Percentiles rank a stretch among this genome's conserved stretches.
These are phyloP conservation scores for Salvia rosmarinus DNA, from an alignment of 257 asterid species.

Conservation along the genomic window DNA sequence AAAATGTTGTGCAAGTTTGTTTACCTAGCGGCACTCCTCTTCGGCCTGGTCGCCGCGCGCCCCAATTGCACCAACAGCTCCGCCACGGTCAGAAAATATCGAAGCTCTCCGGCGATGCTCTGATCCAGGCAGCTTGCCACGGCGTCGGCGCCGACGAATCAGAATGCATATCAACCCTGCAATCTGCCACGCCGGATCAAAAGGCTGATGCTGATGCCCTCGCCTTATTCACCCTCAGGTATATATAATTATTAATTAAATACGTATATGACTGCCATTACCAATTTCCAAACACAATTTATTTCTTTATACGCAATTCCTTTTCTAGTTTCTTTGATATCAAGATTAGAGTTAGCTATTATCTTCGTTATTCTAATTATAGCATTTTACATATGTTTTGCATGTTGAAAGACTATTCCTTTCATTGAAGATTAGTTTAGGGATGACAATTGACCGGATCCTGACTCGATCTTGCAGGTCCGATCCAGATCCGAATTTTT, in stretches of 20 bases:
- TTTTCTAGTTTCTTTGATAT: too few relatives aligned
- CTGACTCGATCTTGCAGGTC: too few relatives aligned
- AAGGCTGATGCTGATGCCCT: slow-evolving; percentile 42
- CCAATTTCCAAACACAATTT: too few relatives aligned
- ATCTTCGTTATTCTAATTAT: too few relatives aligned
- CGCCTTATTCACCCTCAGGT: slow-evolving; percentile 48
- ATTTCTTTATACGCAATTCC: too few relatives aligned
- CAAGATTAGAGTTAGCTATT: too few relatives aligned
- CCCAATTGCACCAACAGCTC: slow-evolving; percentile 8
- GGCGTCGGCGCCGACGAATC: slow-evolving; percentile 37
- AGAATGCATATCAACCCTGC: slow-evolving; percentile 39
- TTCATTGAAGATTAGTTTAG: too few relatives aligned
- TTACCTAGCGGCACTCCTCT: slow-evolving; percentile 41
- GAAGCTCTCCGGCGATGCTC: slow-evolving; percentile 31
- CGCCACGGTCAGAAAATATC: slow-evolving; percentile 27
- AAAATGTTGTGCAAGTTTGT: slow-evolving; percentile 39
- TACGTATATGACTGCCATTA: too few relatives aligned
- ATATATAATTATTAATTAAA: neutral
- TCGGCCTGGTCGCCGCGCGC: slow-evolving; percentile 33
- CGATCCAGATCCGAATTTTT: too few relatives aligned
- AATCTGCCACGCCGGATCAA: slow-evolving; percentile 36
- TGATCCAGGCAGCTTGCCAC: slow-evolving; percentile 45
- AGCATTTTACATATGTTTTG: too few relatives aligned
- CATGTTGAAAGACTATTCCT: too few relatives aligned
- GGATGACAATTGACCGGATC: too few relatives aligned